Base-by-base conservation (phyloP, 169 alveolate genomes). In the Amoebophrya sp. region DNA sequence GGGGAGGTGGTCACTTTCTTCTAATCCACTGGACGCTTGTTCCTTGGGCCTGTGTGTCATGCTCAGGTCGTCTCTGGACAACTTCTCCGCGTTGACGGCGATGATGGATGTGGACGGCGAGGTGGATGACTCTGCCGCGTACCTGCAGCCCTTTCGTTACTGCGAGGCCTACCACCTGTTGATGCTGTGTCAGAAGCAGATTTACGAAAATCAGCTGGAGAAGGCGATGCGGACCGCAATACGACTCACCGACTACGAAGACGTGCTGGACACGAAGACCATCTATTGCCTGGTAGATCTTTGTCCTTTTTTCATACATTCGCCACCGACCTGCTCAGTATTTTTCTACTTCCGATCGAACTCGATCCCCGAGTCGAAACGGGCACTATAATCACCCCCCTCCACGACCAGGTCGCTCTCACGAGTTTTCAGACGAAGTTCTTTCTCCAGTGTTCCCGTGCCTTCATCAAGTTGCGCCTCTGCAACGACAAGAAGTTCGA, bases 91-190 rank as follows among this genome's bases (percentile, higher is more conserved):
- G 15, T 7, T 43, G 88, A 20, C 31, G 2, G 43, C 89, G 29
- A 89, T 69, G 50, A 41, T 89, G 92, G 89, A 38, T 20, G 91
- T 93, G 89, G 89, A 91, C 29, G 97, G 96, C 29, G 48, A 42
- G 13, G 13, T 42, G 20, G n/a, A n/a, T n/a, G n/a, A n/a, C n/a
- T n/a, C n/a, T n/a, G n/a, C n/a, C n/a, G n/a, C 29, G 34, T 88
- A 15, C 29, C 18, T 29, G 90, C 31, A 40, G 58, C 69, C 41
- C 78, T n/a, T 10, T 41, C 45, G 16, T 7, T 18, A 26, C 40
- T 1, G 41, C 58, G 97, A 96, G 91, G 99, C 98, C 43, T 96
- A 94, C 91, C 99, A 97, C 92, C 95, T 96, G 92, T 96, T 94
- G 90, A 93, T 95, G 88, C 91, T 97, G 70, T 93, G 96, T 41